Percentiles rank a stretch among this genome's conserved stretches.
Conservation (phyloP, 2,329 filamentous ascomycete species). For the Ceratocystis smalleyi region DNA sequence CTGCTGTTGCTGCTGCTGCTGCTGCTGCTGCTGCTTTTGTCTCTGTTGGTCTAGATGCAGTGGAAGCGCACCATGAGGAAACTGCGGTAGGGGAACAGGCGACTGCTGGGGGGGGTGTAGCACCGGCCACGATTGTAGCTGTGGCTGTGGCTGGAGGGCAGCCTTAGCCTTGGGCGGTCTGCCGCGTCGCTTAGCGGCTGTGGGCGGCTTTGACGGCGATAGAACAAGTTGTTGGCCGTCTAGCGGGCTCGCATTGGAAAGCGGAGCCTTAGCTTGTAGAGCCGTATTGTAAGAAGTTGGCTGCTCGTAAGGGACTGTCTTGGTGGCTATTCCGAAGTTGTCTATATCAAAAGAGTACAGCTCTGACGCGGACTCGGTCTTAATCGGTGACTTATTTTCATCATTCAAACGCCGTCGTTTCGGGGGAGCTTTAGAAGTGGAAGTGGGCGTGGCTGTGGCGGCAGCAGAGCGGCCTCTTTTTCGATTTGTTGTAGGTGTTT, state of each 20-base stretch:
- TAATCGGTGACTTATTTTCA: constrained; percentile 10
- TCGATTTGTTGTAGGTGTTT: constrained; percentile 12
- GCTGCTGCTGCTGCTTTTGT: background rate
- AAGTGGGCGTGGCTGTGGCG: constrained; percentile 14
- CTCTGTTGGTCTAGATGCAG: background rate
- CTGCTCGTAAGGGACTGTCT: background rate
- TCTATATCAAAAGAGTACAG: background rate
- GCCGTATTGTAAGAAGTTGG: too few relatives aligned
- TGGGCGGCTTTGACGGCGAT: background rate
- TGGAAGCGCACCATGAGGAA: background rate
- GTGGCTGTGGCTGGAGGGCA: constrained; percentile 1
- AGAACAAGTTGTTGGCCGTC: background rate
- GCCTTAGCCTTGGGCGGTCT: constrained; percentile 15
- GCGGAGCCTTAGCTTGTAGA: too few relatives aligned
- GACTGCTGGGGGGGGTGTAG: constrained; percentile 4
- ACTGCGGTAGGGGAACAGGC: background rate
- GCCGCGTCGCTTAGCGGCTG: constrained; percentile 2
- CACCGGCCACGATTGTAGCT: background rate
- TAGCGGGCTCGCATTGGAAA: background rate
- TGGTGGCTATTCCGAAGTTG: background rate
- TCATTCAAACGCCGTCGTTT: constrained; percentile 9
- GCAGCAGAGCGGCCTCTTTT: constrained; percentile 11
- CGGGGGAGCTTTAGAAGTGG: constrained; percentile 3
- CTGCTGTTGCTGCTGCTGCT: background rate
- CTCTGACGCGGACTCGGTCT: background rate